Percentiles rank a stretch among this genome's conserved stretches.
phyloP scores from a whole-genome alignment of 345 rosid genomes.

The Eucalyptus rudis region DNA sequence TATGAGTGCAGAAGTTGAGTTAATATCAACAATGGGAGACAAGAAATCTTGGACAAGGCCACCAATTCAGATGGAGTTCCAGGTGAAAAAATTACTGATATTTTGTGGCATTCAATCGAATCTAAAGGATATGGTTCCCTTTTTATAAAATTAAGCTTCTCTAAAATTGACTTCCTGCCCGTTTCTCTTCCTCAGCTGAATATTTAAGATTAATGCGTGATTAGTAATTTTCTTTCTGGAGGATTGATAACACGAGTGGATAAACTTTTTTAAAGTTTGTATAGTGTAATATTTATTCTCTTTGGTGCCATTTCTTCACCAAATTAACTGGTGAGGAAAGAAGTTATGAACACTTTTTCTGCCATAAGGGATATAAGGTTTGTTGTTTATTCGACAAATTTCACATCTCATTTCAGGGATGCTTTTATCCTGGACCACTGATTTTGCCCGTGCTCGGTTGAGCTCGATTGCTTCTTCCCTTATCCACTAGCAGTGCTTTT shows the following conservation, averaged over 20 bases:
- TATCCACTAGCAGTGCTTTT: background rate
- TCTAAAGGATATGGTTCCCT: background rate
- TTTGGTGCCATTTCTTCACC: background rate
- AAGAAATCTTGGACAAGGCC: conserved; percentile 97
- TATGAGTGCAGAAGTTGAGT: conserved; percentile 93
- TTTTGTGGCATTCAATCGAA: background rate
- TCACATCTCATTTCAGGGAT: background rate
- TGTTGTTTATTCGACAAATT: background rate
- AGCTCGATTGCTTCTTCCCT: background rate
- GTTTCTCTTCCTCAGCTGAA: background rate
- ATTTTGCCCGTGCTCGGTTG: background rate
- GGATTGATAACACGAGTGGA: background rate
- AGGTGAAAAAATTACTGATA: conserved; percentile 29
- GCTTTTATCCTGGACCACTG: background rate
- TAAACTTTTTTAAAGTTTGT: background rate
- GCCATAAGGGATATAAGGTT: background rate
- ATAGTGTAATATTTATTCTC: background rate
- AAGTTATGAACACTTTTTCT: background rate
- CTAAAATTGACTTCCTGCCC: background rate
- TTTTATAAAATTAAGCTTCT: background rate
- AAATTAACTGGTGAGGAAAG: background rate
- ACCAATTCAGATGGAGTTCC: conserved; percentile 99
- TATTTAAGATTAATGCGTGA: background rate
- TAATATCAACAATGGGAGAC: conserved; percentile 89
- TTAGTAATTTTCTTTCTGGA: background rate